These are phyloP conservation scores for Ceratonia siliqua DNA, from an alignment of 306 rosid species.

Conservation along the genomic window DNA sequence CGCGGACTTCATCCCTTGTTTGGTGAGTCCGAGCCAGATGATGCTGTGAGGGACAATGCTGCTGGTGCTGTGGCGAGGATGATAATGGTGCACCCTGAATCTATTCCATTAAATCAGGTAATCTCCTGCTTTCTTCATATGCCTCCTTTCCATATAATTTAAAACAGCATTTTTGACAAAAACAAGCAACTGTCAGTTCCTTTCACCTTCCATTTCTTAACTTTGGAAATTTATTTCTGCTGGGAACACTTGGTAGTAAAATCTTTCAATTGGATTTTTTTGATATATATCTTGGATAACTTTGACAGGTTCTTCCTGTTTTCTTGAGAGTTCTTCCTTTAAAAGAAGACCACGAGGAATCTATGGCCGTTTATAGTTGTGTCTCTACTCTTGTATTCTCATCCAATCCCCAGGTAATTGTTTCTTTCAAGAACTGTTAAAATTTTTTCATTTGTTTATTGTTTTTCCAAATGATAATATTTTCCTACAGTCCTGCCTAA, in stretches of 20 bases:
- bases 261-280: conserved; percentile 9
- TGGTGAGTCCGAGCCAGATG: conserved; percentile 94
- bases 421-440: conserved; percentile 8
- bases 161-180: neutral
- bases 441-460: conserved; percentile 25
- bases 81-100: conserved; percentile 97
- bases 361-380: conserved; percentile 88
- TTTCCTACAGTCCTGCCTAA: conserved; percentile 16
- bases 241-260: conserved; percentile 5
- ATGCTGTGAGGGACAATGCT: conserved; percentile 96
- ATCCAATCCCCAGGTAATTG: conserved; percentile 85
- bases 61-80: conserved; percentile 99
- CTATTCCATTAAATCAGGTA: conserved; percentile 92
- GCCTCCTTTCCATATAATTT: neutral
- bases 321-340: conserved; percentile 88
- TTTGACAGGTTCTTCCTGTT: conserved; percentile 86
- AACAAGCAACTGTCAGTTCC: neutral
- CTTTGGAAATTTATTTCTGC: conserved; percentile 16
- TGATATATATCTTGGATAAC: conserved; percentile 27
- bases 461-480: neutral
- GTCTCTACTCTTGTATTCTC: conserved; percentile 77
- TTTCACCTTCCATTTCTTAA: neutral
- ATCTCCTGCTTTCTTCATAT: conserved; percentile 19
- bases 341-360: conserved; percentile 96
- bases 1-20: conserved; percentile 88